phyloP scores from a whole-genome alignment of 2,329 filamentous ascomycete genomes.

The Fusarium zealandicum region DNA sequence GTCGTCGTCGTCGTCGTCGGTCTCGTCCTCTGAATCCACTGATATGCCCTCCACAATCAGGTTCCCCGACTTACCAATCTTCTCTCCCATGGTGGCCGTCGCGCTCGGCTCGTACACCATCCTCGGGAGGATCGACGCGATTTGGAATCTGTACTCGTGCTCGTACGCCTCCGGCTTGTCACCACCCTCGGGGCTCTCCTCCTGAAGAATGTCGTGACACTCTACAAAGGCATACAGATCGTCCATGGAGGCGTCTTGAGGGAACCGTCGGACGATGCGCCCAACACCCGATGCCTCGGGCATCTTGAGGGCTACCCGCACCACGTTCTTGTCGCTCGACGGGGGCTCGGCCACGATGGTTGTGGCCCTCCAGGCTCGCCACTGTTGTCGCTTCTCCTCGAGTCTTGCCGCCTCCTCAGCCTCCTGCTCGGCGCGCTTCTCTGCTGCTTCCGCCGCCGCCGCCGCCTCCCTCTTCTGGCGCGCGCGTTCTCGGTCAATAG shows the following conservation, averaged over 20 bases:
- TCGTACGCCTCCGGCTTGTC: slow-evolving; percentile 71
- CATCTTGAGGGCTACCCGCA: slow-evolving; percentile 74
- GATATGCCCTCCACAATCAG: slow-evolving; percentile 78
- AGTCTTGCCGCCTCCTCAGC: slow-evolving; percentile 66
- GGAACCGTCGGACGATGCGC: slow-evolving; percentile 79
- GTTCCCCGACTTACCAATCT: slow-evolving; percentile 84
- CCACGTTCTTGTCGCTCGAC: slow-evolving; percentile 67
- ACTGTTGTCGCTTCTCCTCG: slow-evolving; percentile 63
- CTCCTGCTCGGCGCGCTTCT: slow-evolving; percentile 65
- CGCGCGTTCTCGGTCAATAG: slow-evolving; percentile 84
- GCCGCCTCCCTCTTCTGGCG: slow-evolving; percentile 79
- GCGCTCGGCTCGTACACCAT: slow-evolving; percentile 76
- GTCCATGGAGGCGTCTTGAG: slow-evolving; percentile 73
- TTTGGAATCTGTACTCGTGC: slow-evolving; percentile 83
- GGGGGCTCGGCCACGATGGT: slow-evolving; percentile 73
- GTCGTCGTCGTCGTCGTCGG: slow-evolving; percentile 40
- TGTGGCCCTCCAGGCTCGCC: slow-evolving; percentile 80
- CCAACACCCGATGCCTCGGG: slow-evolving; percentile 67
- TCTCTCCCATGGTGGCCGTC: slow-evolving; percentile 71
- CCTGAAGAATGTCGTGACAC: slow-evolving; percentile 74
- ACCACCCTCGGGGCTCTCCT: slow-evolving; percentile 42
- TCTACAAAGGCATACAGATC: slow-evolving; percentile 97
- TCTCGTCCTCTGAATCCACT: slow-evolving; percentile 46
- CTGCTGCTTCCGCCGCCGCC: slow-evolving; percentile 71
- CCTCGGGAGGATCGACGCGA: slow-evolving; percentile 86